Base-by-base conservation (phyloP, 2,329 filamentous ascomycete species). In the Trichophaea hybrida region DNA sequence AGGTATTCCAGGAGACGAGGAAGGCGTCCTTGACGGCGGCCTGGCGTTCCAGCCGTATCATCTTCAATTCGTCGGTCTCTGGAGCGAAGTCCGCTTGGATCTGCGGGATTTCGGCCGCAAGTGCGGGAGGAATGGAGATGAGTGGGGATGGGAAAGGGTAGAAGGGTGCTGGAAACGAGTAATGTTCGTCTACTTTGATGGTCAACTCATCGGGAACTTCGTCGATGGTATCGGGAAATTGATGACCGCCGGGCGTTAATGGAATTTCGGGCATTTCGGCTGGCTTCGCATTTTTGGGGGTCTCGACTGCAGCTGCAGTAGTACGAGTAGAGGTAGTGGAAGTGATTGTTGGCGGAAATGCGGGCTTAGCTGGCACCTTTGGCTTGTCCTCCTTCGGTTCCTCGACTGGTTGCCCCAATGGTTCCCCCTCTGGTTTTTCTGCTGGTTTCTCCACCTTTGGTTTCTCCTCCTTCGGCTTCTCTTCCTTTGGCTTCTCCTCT, bases 1-100 rank as follows among this genome's bases (percentile, higher is more conserved):
- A 97, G 38, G 86, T 88, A 3, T 75, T 73, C 91, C 93, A 97
- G 0, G 88, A 83, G 67, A 84, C 84, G 68, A 80, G 75, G 71
- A 94, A 86, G 60, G 89, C 85, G 5, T 79, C 76, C 70, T 83
- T 88, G 70, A 97, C 83, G 40, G 77, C 74, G 6, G 76, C 75
- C 60, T 85, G 78, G 59, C 86, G 83, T 55, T 79, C 72, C 61
- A 83, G 72, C 37, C 90, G 82, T 66, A 81, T 80, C 52, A 77
- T 76, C 67, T 80, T 83, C 33, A 76, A 78, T 8, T 75, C 73
- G 6, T 77, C 73, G 0, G 80, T 76, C 71, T 95, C 89, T 35
- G 75, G 70, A n/a, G 73, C 75, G 69, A 94, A 94, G 1, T 75
- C 72, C 70, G 82, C 78, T 71, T 97, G 93, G 54, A 97, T 83